Percentiles rank a stretch among this genome's conserved stretches.
These are phyloP conservation scores for Lactarius indigo DNA, from an alignment of 768 basidiomycete species.

Conservation along the genomic window DNA sequence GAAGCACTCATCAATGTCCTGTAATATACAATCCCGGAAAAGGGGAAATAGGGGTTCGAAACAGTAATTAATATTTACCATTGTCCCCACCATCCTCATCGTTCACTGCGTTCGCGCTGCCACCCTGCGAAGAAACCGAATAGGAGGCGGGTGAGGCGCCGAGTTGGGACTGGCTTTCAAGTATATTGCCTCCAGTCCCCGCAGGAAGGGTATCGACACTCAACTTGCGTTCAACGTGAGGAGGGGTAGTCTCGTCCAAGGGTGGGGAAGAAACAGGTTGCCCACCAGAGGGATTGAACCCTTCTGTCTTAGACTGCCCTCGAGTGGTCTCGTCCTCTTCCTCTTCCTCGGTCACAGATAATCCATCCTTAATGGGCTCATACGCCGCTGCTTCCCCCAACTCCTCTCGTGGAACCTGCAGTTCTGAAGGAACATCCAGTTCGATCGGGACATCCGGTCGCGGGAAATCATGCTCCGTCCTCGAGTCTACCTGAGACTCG, in stretches of 20 bases:
- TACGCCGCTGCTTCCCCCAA: background rate
- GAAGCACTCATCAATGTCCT: conserved; percentile 25
- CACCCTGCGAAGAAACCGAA: conserved; percentile 19
- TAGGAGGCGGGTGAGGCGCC: background rate
- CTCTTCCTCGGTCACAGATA: conserved; percentile 28
- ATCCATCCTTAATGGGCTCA: conserved; percentile 10
- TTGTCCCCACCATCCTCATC: conserved; percentile 30
- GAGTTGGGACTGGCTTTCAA: conserved; percentile 27
- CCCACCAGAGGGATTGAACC: conserved; percentile 49
- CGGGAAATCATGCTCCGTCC: background rate
- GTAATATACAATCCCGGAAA: conserved; percentile 23
- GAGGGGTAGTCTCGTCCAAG: conserved; percentile 5
- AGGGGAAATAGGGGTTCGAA: conserved; percentile 23
- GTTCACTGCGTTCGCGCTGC: conserved; percentile 23
- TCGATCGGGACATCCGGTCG: background rate
- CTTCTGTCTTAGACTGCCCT: conserved; percentile 59
- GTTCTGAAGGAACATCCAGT: background rate
- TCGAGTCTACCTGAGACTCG: conserved; percentile 1
- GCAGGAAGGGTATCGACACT: background rate
- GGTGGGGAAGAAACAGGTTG: conserved; percentile 31
- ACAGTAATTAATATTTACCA: conserved; percentile 44
- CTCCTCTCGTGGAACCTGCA: background rate
- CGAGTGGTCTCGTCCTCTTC: conserved; percentile 54
- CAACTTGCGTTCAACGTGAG: background rate
- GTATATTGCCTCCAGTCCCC: conserved; percentile 9